Percentiles rank a stretch among this genome's conserved stretches.
Conservation (phyloP, 331 rosid species). For the Cydonia oblonga region DNA sequence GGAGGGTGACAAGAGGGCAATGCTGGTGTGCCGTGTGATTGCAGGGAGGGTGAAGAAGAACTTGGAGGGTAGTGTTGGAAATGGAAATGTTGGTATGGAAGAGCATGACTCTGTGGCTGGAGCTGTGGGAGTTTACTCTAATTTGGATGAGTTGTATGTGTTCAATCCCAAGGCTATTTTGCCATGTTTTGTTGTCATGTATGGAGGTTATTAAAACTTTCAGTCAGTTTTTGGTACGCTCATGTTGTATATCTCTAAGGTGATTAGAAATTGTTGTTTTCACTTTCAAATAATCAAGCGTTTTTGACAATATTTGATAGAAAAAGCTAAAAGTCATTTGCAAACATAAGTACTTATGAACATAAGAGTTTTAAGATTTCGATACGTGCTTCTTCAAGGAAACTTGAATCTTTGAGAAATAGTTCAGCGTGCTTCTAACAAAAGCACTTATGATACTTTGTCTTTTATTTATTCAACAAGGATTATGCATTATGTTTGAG, state of each 20-base stretch:
- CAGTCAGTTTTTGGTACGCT: background rate
- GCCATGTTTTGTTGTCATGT: slow-evolving; percentile 98
- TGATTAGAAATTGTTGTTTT: background rate
- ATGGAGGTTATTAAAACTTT: slow-evolving; percentile 39
- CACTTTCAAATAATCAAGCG: background rate
- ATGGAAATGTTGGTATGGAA: slow-evolving; percentile 32
- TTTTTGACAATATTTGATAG: background rate
- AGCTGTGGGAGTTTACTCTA: slow-evolving; percentile 67
- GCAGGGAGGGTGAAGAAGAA: slow-evolving; percentile 96
- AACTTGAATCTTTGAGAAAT: background rate
- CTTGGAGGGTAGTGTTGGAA: slow-evolving; percentile 27
- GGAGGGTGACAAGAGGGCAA: slow-evolving; percentile 49
- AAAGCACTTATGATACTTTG: background rate
- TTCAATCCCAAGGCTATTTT: slow-evolving; percentile 69
- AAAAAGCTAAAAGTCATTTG: background rate
- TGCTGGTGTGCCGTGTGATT: slow-evolving; percentile 95
- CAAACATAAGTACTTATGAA: background rate
- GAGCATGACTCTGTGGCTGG: slow-evolving; percentile 77
- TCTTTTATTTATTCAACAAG: no score
- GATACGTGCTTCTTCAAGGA: background rate
- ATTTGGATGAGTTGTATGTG: slow-evolving; percentile 86
- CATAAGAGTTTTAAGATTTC: background rate
- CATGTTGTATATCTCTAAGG: background rate
- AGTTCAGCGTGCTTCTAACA: background rate
- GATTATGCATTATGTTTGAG: background rate